Conservation (phyloP, 2,329 filamentous ascomycete species). For the Beauveria australis region DNA sequence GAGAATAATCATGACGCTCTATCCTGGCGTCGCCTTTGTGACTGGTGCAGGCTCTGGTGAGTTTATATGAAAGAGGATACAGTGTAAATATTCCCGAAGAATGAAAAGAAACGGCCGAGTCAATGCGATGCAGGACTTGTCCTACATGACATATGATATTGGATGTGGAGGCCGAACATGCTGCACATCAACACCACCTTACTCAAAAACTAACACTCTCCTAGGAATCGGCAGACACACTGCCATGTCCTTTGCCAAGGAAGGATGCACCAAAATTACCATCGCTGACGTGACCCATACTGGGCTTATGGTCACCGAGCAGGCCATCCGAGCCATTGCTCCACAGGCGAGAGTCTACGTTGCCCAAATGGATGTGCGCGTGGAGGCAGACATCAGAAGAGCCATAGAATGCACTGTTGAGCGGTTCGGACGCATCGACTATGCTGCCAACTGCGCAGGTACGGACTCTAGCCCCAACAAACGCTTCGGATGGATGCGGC, state of each 20-base stretch:
- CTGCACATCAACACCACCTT: not conserved
- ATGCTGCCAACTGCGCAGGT: slow-evolving; percentile 38
- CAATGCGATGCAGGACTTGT: too few species aligned
- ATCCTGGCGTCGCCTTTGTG: slow-evolving; percentile 23
- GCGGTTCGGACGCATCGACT: slow-evolving; percentile 34
- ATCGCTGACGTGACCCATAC: slow-evolving; percentile 30
- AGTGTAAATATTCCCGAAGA: too few species aligned
- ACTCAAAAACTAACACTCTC: not conserved
- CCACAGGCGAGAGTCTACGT: slow-evolving; percentile 19
- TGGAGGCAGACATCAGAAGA: slow-evolving; percentile 24
- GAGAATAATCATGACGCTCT: slow-evolving; percentile 16
- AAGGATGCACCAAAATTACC: slow-evolving; percentile 34
- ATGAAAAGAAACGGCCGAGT: too few species aligned
- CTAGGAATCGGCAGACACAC: slow-evolving; percentile 35
- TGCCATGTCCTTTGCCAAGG: slow-evolving; percentile 34
- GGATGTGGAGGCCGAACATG: not conserved
- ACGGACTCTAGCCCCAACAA: not conserved
- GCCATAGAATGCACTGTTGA: slow-evolving; percentile 25
- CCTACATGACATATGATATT: not conserved
- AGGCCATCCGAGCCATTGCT: slow-evolving; percentile 21
- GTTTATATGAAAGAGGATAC: not conserved
- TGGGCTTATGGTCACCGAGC: slow-evolving; percentile 25
- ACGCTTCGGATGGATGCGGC: not conserved
- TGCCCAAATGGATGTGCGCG: slow-evolving; percentile 26
- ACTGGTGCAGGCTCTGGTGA: slow-evolving; percentile 25